Evolutionary conservation across 2,329 filamentous ascomycete species (phyloP), one percentile per base, ranked within the genome.

Genomic region (Aspergillus sp.): DNA sequence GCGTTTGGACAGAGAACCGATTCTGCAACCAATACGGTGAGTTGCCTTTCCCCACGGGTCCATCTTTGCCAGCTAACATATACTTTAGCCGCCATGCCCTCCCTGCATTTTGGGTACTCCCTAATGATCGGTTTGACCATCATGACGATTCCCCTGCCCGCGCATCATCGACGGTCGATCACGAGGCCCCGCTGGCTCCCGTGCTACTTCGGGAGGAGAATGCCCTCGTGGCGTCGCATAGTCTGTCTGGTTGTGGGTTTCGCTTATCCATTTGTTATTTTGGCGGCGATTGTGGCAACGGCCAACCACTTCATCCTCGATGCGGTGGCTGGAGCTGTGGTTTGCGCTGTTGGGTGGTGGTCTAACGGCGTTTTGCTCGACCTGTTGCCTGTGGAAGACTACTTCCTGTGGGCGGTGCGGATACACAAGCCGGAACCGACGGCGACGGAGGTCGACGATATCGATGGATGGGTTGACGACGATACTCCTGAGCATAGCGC

Each of bases 1-100:
- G 84, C 58, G 83, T 89, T 1, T 89, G 86, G 86, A 88, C 86
- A 0, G 81, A 85, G 45, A 89, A 89, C 71, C 81, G 78, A 55
- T 89, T 89, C 69, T 89, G 86, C 71, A 89, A 89, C 66, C 87
- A 89, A 70, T 89, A 89, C 68, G 86, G 84, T 79, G 64, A 71
- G 78, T 71, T 6, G 10, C 4, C 14, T 25, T 32, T 25, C 25
- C 32, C 4, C 6, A 48, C 25, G 6, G n/a, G 13, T 31, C n/a
- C 6, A 17, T 4, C 6, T 19, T 17, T 47, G 45, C 20, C 40
- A 21, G 49, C 48, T 58, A 31, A 58, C 11, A 16, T 23, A 20
- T 47, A 13, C 54, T 16, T 16, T 45, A 85, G 84, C 85, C 50
- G 87, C 87, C 6, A 90, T 90, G 87, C 87, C 87, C 1, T 88